Evolutionary conservation across 2,329 filamentous ascomycete species (phyloP), one percentile per base, ranked within the genome.

Genomic region (Colletotrichum lentis): DNA sequence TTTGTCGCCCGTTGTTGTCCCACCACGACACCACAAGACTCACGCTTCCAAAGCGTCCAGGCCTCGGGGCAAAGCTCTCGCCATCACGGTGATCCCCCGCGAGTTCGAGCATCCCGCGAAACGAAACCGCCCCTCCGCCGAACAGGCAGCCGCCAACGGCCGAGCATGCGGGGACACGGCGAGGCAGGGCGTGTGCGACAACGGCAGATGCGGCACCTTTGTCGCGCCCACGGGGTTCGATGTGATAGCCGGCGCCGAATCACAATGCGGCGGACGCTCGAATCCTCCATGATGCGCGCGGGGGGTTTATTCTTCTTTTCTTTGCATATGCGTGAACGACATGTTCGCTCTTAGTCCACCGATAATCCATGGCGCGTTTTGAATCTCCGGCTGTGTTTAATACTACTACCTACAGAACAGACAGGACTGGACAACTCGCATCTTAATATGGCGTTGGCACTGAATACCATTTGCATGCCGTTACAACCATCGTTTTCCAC

Each of bases 131-230:
- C 27, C 56, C 5, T 46, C 66, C 0, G 2, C 35, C 2, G 24
- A 56, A 31, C 31, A 56, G 20, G 22, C 56, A 2, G 62, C 62
- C 4, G 62, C 62, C n/a, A 65, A 60, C n/a, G 66, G 66, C 18
- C 62, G 43, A 2, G 16, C 43, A 0, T 68, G 66, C 39, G 55
- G 49, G 2, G 3, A 46, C 1, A 31, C 35, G 7, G 14, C 22
- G 3, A 37, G 46, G 14, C 20, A 52, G 24, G 66, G 66, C 6
- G 62, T 68, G 8, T 68, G 66, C 18, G 62, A 68, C 35, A 60
- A 65, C 7, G 66, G 66, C 6, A 54, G 56, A n/a, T 68, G 66
- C 50, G 66, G 66, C 5, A 61, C 24, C n/a, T 68, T 68, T 8
- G 35, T 68, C 14, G 66, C 66, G 11, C 66, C 62, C 1, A 61